These are phyloP conservation scores for Solanum medicagineum DNA, from an alignment of 257 asterid species.

Conservation along the genomic window DNA sequence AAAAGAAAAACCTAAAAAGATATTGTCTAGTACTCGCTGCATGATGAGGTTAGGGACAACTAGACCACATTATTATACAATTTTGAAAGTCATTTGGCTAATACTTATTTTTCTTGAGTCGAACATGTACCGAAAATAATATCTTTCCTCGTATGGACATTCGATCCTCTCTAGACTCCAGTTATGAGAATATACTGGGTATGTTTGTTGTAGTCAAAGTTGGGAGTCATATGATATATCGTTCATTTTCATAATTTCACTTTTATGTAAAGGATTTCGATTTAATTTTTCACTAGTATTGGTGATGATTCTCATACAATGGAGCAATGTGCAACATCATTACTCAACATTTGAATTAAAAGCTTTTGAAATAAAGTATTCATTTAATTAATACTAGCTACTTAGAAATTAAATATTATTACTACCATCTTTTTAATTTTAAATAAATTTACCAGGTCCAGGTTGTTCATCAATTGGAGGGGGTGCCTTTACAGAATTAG, in stretches of 20 bases:
- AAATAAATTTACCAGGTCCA: conserved; percentile 8
- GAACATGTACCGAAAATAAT: too few relatives aligned
- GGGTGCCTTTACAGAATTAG: conserved; percentile 29
- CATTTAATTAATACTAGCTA: neutral
- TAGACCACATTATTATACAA: neutral
- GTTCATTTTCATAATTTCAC: neutral
- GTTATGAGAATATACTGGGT: neutral
- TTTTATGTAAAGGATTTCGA: neutral
- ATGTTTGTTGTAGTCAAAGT: neutral
- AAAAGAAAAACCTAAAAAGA: neutral
- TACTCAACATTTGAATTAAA: neutral
- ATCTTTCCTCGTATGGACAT: neutral
- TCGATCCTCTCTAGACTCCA: too few relatives aligned
- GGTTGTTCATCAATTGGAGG: conserved; percentile 36
- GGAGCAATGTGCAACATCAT: neutral
- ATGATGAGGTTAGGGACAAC: neutral
- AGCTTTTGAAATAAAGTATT: neutral
- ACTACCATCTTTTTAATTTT: neutral
- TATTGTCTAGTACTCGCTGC: neutral
- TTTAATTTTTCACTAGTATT: neutral
- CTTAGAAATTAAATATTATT: neutral
- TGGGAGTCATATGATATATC: neutral
- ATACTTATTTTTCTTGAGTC: neutral
- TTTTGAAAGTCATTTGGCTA: neutral
- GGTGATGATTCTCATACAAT: neutral